phyloP scores from a whole-genome alignment of 768 basidiomycete genomes.

The Wakefieldia striispora region DNA sequence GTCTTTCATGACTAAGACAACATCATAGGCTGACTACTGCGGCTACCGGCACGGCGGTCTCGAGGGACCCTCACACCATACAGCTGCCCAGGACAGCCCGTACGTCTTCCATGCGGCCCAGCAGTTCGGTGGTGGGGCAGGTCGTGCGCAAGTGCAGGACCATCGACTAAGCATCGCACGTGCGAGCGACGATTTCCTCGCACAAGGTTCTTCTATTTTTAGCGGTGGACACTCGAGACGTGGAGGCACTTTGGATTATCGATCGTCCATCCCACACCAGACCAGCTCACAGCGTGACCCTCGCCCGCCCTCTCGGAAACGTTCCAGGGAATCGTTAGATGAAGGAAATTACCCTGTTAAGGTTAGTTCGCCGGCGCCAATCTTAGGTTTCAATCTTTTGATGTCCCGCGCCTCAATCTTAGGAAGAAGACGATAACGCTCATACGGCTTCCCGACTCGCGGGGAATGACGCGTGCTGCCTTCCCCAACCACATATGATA shows the following conservation, averaged over 20 bases:
- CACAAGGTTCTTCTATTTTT: conserved; percentile 32
- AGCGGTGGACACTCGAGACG: conserved; percentile 24
- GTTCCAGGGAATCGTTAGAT: conserved; percentile 31
- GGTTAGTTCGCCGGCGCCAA: conserved; percentile 30
- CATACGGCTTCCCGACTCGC: conserved; percentile 18
- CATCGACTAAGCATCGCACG: conserved; percentile 32
- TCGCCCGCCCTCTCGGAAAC: conserved; percentile 31
- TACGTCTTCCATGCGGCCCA: conserved; percentile 25
- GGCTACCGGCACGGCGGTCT: conserved; percentile 17
- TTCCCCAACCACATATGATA: conserved; percentile 23
- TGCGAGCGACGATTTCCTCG: conserved; percentile 33
- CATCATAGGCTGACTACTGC: conserved; percentile 15
- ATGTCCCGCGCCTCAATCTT: conserved; percentile 23
- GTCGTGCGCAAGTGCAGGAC: conserved; percentile 28
- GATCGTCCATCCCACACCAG: conserved; percentile 12
- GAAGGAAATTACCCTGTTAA: conserved; percentile 28
- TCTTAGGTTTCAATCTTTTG: conserved; percentile 26
- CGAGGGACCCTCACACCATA: conserved; percentile 10
- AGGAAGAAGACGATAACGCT: conserved; percentile 27
- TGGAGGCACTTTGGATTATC: conserved; percentile 16
- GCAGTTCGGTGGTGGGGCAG: conserved; percentile 17
- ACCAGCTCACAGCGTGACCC: conserved; percentile 15
- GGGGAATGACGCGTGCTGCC: conserved; percentile 22
- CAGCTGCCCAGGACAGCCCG: conserved; percentile 15
- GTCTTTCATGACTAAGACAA: conserved; percentile 4